Base-by-base conservation (phyloP, 768 basidiomycete genomes). In the Phaeotremella fagi region DNA sequence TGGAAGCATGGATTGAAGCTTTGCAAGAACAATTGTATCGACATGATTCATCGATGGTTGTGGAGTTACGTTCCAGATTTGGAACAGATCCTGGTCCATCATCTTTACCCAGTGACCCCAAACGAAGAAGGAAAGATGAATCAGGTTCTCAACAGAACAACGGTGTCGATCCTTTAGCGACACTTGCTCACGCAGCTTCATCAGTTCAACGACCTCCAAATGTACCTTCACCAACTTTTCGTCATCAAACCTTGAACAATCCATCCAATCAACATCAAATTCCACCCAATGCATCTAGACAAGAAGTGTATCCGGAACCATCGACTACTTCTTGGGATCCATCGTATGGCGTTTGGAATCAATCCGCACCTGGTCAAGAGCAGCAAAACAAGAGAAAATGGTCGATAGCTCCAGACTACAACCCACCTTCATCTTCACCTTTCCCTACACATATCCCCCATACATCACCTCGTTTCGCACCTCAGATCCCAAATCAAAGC, bases 1-100 rank as follows among this genome's bases (percentile, higher is more conserved):
- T 65, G 22, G 42, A 59, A 28, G 43, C 42, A 22, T 65, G 60
- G 52, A 28, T 59, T 14, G 48, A 58, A n/a, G 54, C 20, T 11
- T 6, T 41, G 9, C 38, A 41, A 18, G 38, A 41, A 22, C 7
- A 41, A 11, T 20, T 41, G 9, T 41, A 41, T 41, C 38, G 38
- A 6, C 22, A 20, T 11, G 38, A 41, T 18, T 20, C 38, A 41
- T 12, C 38, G 12, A 20, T 20, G 22, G 38, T 41, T 18, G 20
- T 41, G 12, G 38, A 41, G 7, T 41, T 11, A 12, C 38, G 38
- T 41, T 20, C 12, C 7, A 11, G 38, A 22, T 41, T 14, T 22
- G 38, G 12, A 11, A 20, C 12, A 11, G 11, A 12, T 6, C 9
- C 33, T 35, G 33, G 33, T 35, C n/a, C n/a, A n/a, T 33, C 31